These are phyloP conservation scores for Ephemerocybe angulata DNA, from an alignment of 768 basidiomycete species.

Conservation along the genomic window DNA sequence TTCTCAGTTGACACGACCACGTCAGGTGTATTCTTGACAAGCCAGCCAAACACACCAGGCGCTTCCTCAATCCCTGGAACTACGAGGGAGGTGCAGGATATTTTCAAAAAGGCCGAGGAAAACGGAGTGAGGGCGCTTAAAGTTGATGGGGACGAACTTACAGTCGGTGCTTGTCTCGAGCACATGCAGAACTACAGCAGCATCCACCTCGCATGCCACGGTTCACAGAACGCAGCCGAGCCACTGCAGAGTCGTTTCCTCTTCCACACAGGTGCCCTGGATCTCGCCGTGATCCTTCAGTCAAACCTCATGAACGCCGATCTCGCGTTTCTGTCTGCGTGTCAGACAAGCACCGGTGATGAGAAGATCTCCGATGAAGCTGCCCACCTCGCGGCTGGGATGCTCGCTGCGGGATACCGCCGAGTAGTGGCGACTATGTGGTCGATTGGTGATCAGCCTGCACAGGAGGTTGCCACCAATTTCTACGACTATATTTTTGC, in stretches of 20 bases:
- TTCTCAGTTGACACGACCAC: neutral
- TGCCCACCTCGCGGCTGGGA: no score
- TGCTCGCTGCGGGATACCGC: no score
- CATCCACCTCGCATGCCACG: conserved; percentile 34
- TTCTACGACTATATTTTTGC: conserved; percentile 22
- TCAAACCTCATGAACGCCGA: conserved; percentile 10
- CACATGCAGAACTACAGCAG: conserved; percentile 15
- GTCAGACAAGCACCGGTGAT: conserved; percentile 37
- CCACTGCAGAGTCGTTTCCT: conserved; percentile 22
- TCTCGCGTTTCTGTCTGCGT: conserved; percentile 39
- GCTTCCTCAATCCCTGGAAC: conserved; percentile 10
- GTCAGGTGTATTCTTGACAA: conserved; percentile 9
- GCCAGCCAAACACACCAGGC: conserved; percentile 10
- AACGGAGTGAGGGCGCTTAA: neutral
- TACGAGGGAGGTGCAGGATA: conserved; percentile 4
- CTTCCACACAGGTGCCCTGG: conserved; percentile 17
- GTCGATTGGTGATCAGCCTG: conserved; percentile 31
- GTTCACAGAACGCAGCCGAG: conserved; percentile 19
- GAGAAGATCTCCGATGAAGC: no score
- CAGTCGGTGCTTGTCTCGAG: neutral
- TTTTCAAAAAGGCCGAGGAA: neutral
- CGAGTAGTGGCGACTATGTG: conserved; percentile 42
- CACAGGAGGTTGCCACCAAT: conserved; percentile 23
- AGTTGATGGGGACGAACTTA: neutral
- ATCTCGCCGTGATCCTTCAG: conserved; percentile 11